Evolutionary conservation across 1,284 basidiomycete species (phyloP).

Genomic region (Austropuccinia psidii): DNA sequence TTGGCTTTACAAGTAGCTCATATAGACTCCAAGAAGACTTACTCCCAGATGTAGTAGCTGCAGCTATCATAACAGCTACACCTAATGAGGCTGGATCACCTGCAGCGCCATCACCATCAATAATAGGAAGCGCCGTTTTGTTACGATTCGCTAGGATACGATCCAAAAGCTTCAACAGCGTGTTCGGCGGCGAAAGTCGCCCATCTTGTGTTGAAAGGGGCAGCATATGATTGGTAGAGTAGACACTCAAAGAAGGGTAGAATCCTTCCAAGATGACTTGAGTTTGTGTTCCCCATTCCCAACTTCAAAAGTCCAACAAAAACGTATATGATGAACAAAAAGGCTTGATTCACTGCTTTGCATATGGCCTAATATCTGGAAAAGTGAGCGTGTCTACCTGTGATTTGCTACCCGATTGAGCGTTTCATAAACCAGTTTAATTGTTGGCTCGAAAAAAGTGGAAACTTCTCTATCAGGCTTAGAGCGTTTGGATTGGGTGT

Average conservation of each 20-base stretch:
- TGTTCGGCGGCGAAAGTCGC: not conserved
- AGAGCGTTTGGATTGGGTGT: too few relatives aligned
- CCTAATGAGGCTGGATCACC: slow-evolving; percentile 77
- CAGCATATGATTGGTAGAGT: not conserved
- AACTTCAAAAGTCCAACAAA: not conserved
- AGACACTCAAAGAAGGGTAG: slow-evolving; percentile 13
- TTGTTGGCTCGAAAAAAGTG: not conserved
- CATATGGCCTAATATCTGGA: not conserved
- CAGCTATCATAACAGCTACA: slow-evolving; percentile 64
- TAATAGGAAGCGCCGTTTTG: not conserved
- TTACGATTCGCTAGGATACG: slow-evolving; percentile 2
- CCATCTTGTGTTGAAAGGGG: not conserved
- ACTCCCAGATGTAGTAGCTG: slow-evolving; percentile 37
- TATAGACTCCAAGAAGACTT: not conserved
- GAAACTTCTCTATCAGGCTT: too few relatives aligned
- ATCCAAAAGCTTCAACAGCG: slow-evolving; percentile 15
- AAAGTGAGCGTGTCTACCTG: not conserved
- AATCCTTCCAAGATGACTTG: slow-evolving; percentile 25
- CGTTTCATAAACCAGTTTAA: slow-evolving; percentile 10
- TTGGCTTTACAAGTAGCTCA: too few relatives aligned
- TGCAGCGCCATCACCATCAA: slow-evolving; percentile 55
- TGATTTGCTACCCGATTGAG: slow-evolving; percentile 25
- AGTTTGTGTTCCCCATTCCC: slow-evolving; percentile 28
- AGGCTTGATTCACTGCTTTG: not conserved
- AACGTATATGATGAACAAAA: not conserved